phyloP scores from a whole-genome alignment of 2,329 filamentous ascomycete genomes.

The Paecilomyces dactylethromorphus region DNA sequence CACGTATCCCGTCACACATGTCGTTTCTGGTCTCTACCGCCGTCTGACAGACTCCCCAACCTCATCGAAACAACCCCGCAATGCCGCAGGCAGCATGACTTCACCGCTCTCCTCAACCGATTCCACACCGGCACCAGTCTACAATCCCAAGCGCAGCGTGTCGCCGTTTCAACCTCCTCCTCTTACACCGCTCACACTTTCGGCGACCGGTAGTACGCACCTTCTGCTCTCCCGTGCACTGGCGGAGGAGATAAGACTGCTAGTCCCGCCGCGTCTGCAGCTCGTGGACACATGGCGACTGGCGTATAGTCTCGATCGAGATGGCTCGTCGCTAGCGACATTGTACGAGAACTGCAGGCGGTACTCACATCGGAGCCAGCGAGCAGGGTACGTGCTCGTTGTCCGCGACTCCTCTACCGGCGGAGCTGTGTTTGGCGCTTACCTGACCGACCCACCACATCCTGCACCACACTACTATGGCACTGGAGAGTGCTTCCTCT shows the following conservation, averaged over 20 bases:
- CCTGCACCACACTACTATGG: slow-evolving; percentile 83
- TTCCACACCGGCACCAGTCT: slow-evolving; percentile 28
- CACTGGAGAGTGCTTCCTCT: slow-evolving; percentile 92
- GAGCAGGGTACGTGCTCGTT: slow-evolving; percentile 85
- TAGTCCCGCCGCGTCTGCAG: slow-evolving; percentile 80
- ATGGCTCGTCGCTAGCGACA: slow-evolving; percentile 81
- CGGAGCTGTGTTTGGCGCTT: slow-evolving; percentile 72
- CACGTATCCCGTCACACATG: slow-evolving; percentile 46
- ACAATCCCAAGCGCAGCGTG: slow-evolving; percentile 50
- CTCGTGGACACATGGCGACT: slow-evolving; percentile 82
- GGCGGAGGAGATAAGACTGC: slow-evolving; percentile 86
- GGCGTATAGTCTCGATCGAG: slow-evolving; percentile 82
- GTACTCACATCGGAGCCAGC: slow-evolving; percentile 55
- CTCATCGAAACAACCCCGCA: slow-evolving; percentile 32
- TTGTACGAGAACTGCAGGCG: slow-evolving; percentile 73
- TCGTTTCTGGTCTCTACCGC: slow-evolving; percentile 59
- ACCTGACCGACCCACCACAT: slow-evolving; percentile 82
- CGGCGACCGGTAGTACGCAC: slow-evolving; percentile 53
- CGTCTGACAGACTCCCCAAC: slow-evolving; percentile 48
- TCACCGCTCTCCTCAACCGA: background rate
- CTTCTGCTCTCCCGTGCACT: slow-evolving; percentile 63
- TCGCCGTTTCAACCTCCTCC: slow-evolving; percentile 85
- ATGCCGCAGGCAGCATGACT: slow-evolving; percentile 25
- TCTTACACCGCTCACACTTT: slow-evolving; percentile 69
- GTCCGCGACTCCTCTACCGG: slow-evolving; percentile 60